These are phyloP conservation scores for Fusarium praegraminearum DNA, from an alignment of 2,329 filamentous ascomycete species.

Conservation along the genomic window DNA sequence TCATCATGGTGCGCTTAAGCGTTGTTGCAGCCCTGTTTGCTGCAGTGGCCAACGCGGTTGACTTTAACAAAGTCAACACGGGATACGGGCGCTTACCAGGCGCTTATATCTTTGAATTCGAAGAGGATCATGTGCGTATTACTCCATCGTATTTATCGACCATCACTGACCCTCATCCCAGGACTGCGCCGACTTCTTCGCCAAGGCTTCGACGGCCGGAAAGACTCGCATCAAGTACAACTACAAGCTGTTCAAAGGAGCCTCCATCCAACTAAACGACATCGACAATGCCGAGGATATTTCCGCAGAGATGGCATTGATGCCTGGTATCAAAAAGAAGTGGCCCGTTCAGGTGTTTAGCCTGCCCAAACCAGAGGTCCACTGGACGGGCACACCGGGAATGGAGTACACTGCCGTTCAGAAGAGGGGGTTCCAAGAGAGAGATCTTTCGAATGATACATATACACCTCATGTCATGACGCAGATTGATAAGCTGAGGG, in stretches of 20 bases:
- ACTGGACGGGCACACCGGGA: slow-evolving; percentile 55
- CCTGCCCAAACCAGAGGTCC: slow-evolving; percentile 57
- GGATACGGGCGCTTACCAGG: slow-evolving; percentile 54
- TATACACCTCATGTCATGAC: slow-evolving; percentile 68
- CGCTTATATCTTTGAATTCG: slow-evolving; percentile 66
- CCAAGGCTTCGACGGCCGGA: slow-evolving; percentile 51
- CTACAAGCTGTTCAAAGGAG: slow-evolving; percentile 66
- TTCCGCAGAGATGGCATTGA: slow-evolving; percentile 55
- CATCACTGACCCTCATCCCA: slow-evolving; percentile 2
- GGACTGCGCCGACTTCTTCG: slow-evolving; percentile 37
- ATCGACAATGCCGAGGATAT: slow-evolving; percentile 58
- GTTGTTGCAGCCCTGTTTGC: slow-evolving; percentile 53
- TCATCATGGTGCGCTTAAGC: slow-evolving; percentile 53
- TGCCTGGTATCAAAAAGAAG: slow-evolving; percentile 61
- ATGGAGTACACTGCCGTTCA: slow-evolving; percentile 37
- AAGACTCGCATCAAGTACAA: slow-evolving; percentile 61
- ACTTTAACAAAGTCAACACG: slow-evolving; percentile 42
- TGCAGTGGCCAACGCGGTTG: slow-evolving; percentile 49
- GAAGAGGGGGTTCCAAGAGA: slow-evolving; percentile 32
- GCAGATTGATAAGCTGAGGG: slow-evolving; percentile 65
- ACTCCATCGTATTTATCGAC: fast-evolving
- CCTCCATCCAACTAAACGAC: slow-evolving; percentile 65
- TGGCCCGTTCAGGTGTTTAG: slow-evolving; percentile 62
- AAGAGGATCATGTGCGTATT: slow-evolving; percentile 59
- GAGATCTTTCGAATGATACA: slow-evolving; percentile 49